Conservation (phyloP, 2,329 filamentous ascomycete species). For the Rhinocladiella similis region DNA sequence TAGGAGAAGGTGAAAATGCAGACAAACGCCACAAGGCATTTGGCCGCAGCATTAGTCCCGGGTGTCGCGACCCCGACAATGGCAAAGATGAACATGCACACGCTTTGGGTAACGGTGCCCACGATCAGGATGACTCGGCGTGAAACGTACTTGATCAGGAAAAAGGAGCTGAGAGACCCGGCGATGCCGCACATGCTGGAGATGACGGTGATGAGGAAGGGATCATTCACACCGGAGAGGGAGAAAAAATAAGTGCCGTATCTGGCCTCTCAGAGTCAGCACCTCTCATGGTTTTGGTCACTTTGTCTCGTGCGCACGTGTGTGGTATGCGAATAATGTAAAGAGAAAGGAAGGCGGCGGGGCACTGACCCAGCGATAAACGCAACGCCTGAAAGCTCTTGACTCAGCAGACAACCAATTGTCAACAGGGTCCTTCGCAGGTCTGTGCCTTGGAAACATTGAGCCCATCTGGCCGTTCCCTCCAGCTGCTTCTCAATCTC, state of each 20-base stretch:
- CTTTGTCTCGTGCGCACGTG: too few relatives aligned
- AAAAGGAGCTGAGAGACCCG: conserved; percentile 85
- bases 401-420: conserved; percentile 1
- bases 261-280: conserved; percentile 73
- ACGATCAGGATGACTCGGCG: conserved; percentile 76
- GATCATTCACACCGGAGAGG: conserved; percentile 70
- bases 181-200: conserved; percentile 83
- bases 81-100: conserved; percentile 76
- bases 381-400: conserved; percentile 8
- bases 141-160: conserved; percentile 75
- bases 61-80: conserved; percentile 57
- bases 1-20: conserved; percentile 40
- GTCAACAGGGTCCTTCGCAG: conserved; percentile 8
- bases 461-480: neutral
- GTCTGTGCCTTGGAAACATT: conserved; percentile 12
- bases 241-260: conserved; percentile 80
- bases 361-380: conserved; percentile 62
- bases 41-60: conserved; percentile 7
- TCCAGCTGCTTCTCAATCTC: conserved; percentile 11
- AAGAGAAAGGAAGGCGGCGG: neutral
- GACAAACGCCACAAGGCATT: conserved; percentile 10
- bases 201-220: conserved; percentile 79
- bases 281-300: too few relatives aligned
- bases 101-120: conserved; percentile 75
- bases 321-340: too few relatives aligned